Evolutionary conservation across 2,329 filamentous ascomycete genomes (phyloP), one percentile per base, ranked within the genome.

Genomic region (Diaporthe australafricana): DNA sequence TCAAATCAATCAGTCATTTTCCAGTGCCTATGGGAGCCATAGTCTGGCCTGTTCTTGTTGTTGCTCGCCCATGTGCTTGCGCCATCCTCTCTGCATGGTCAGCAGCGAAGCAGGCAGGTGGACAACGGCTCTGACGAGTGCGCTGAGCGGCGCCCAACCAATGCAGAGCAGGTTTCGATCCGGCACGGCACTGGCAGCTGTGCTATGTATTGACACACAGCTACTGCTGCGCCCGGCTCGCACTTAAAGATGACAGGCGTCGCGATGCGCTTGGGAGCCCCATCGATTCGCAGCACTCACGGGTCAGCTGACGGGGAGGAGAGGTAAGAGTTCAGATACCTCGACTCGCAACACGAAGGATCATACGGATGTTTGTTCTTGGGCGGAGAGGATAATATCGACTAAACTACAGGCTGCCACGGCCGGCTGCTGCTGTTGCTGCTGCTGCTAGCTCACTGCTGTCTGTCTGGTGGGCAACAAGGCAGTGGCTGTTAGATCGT

Each of bases 271-370:
- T 17, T 9, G 22, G 32, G 55, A 32, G 14, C 55, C 32, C 35
- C 25, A 14, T n/a, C 32, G 45, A 60, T 42, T 52, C 70, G 62
- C 62, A 60, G 53, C n/a, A 22, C 30, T 25, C 17, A 45, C 20
- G 11, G 62, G 47, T 67, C 70, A 71, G 70, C 62, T 67, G 70
- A 67, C 35, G 30, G 25, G 14, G 47, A 38, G 32, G 22, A 27
- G 35, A 47, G 25, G 16, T 5, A 16, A 14, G 30, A 17, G 32
- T 14, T 5, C 22, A 42, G 35, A 38, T 60, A 22, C 22, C 27
- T 11, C 20, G 55, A 27, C 27, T 20, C 55, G 9, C 14, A 38
- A 6, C n/a, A 32, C 22, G 32, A 56, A 38, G 53, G 32, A 56
- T 22, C 22, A 25, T 20, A 40, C 53, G 32, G 20, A 16, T 38